Evolutionary conservation across 768 basidiomycete species (phyloP), one percentile per base, ranked within the genome.

Genomic region (Phlebiopsis gigantea): DNA sequence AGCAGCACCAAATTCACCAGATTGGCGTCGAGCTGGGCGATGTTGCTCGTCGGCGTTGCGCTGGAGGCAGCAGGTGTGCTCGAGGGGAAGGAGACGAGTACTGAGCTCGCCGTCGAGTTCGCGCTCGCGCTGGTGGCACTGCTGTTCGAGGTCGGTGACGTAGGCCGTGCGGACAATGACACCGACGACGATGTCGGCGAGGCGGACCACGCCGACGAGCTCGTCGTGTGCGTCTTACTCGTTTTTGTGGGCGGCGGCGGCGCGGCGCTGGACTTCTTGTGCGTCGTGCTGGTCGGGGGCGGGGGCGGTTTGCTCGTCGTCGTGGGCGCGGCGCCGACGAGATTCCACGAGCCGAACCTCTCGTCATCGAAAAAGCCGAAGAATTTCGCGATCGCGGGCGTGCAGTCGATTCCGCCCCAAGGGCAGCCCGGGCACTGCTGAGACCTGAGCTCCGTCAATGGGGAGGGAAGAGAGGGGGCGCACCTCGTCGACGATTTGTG

Each of bases 401-500:
- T 76, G 39, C 86, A 65, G 68, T 88, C 85, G 49, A 88, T 77
- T 19, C 76, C 83, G 15, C 77, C 78, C 43, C 68, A 78, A 3
- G 76, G 76, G 61, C 85, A 87, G 43, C 77, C 79, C 45, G 81
- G 80, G 68, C 87, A 87, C 79, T 85, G 68, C 21, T 53, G 34
- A 14, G 31, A 28, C n/a, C 21, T 26, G 25, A 8, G 26, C 22
- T n/a, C 15, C 24, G 21, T 26, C 6, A 6, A 41, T 17, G 9
- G 24, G 10, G 4, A 4, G 8, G n/a, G n/a, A n/a, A n/a, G n/a
- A n/a, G n/a, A n/a, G 21, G 19, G 12, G 4, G 10, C 34, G 22
- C 5, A 85, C 87, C 72, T 77, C 70, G 60, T 92, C 90, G 62
- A 72, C 73, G 60, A 92, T 80, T 5, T 73, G 75, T 4, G 89